phyloP scores from a whole-genome alignment of 129 eudicot genomes.

The Smallanthus sonchifolius region DNA sequence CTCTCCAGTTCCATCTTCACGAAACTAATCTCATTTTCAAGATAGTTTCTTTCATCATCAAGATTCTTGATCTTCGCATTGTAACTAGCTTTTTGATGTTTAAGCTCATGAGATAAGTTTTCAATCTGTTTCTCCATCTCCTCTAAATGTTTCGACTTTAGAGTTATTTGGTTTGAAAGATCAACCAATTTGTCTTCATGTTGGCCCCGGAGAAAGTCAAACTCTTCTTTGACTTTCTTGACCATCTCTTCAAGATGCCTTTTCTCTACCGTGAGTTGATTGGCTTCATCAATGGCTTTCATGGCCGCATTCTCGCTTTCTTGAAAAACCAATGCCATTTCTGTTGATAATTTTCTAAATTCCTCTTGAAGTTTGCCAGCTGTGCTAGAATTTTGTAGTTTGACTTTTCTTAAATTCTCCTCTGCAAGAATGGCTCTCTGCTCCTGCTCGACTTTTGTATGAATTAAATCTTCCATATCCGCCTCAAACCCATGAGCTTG shows the following conservation, averaged over 20 bases:
- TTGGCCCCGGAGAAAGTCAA: slow-evolving; percentile 26
- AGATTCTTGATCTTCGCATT: slow-evolving; percentile 41
- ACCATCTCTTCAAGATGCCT: slow-evolving; percentile 52
- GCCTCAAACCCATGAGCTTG: slow-evolving; percentile 71
- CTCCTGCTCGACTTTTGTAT: slow-evolving; percentile 79
- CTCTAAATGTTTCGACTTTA: slow-evolving; percentile 39
- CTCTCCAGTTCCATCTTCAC: slow-evolving; percentile 44
- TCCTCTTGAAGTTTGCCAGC: slow-evolving; percentile 92
- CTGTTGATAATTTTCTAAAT: slow-evolving; percentile 61
- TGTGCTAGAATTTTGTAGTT: slow-evolving; percentile 68
- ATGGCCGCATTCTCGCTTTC: slow-evolving; percentile 74
- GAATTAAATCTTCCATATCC: slow-evolving; percentile 64
- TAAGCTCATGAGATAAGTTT: slow-evolving; percentile 36
- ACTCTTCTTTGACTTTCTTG: slow-evolving; percentile 46
- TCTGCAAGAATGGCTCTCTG: slow-evolving; percentile 79
- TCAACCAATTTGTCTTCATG: slow-evolving; percentile 53
- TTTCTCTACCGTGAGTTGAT: slow-evolving; percentile 59
- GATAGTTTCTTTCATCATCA: slow-evolving; percentile 37
- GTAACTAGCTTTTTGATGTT: slow-evolving; percentile 35
- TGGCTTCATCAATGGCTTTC: slow-evolving; percentile 69
- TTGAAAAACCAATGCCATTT: slow-evolving; percentile 76
- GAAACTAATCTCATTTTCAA: slow-evolving; percentile 32
- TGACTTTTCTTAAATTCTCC: slow-evolving; percentile 58
- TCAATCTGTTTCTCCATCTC: slow-evolving; percentile 48
- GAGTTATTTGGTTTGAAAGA: slow-evolving; percentile 37